Evolutionary conservation across 495 filamentous ascomycete genomes (phyloP), one percentile per base, ranked within the genome.

Genomic region (Cercophora sp.): DNA sequence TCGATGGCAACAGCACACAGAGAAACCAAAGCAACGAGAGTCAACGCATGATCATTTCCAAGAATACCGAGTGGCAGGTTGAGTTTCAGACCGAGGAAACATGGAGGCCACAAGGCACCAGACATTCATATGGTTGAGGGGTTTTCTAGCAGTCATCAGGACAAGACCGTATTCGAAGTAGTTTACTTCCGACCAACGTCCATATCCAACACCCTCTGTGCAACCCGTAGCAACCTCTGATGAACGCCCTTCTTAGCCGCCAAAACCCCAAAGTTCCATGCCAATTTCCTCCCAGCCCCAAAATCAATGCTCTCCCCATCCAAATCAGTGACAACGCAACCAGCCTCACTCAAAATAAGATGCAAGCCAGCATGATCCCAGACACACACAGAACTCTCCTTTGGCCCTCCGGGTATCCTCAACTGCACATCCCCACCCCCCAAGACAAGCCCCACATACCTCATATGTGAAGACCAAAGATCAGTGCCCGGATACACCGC

Each of bases 311-410:
- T 51, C 41, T 68, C 67, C 5, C 79, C 72, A 8, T 73, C 54
- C 32, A 84, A 53, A 54, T 85, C 81, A 6, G 74, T 81, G 9
- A 85, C 69, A 23, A 66, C 69, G 32, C 74, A 35, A 0, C 82
- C 82, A 0, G 78, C 64, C 60, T 85, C 82, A 54, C 72, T 62
- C 51, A 73, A 80, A 44, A 85, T 73, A 19, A 85, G 61, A 70
- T 81, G 76, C 2, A 78, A 76, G 5, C 80, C 82, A 0, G 75
- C 76, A 61, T 85, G 82, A 54, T 85, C 82, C 81, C 81, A 84
- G 25, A 80, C 69, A 50, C 74, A 77, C 51, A 58, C 2, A 32
- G 10, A 11, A 36, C 34, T 8, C 44, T 40, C 9, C 23, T 8
- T n/a, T n/a, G n/a, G n/a, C 3, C 36, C 24, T 8, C 56, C 48